Conservation (phyloP, 2,329 filamentous ascomycete genomes). For the Plectosphaerella cucumerina region DNA sequence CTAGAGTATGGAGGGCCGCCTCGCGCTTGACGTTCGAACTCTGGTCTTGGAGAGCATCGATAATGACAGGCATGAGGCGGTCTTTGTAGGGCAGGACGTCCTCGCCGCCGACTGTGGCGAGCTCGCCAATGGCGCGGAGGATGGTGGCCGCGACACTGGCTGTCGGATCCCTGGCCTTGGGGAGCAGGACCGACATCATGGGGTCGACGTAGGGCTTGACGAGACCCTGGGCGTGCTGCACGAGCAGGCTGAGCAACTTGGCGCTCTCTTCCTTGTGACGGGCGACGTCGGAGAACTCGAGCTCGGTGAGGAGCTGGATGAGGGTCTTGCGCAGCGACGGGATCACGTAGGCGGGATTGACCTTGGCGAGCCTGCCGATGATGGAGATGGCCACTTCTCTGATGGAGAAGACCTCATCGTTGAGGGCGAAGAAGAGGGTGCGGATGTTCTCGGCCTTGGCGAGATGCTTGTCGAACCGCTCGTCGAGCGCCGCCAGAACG, state of each 20-base stretch:
- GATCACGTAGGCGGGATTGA: constrained; percentile 96
- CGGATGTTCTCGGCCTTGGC: constrained; percentile 96
- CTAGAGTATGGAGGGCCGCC: constrained; percentile 83
- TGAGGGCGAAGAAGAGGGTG: constrained; percentile 89
- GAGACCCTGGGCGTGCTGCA: constrained; percentile 85
- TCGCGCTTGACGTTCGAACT: constrained; percentile 87
- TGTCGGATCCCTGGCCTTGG: constrained; percentile 82
- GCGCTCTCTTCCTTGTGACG: constrained; percentile 96
- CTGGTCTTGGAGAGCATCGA: constrained; percentile 90
- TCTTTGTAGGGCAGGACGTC: constrained; percentile 92
- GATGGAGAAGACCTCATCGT: constrained; percentile 90
- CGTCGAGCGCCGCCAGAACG: constrained; percentile 83
- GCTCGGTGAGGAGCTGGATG: constrained; percentile 91
- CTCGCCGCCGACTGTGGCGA: constrained; percentile 89
- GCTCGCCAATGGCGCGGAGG: constrained; percentile 89
- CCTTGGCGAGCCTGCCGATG: constrained; percentile 83
- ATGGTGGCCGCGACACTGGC: constrained; percentile 90
- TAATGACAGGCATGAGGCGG: constrained; percentile 88
- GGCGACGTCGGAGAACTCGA: constrained; percentile 92
- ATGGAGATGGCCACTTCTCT: constrained; percentile 94
- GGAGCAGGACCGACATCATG: constrained; percentile 90
- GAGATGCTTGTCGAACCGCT: constrained; percentile 93
- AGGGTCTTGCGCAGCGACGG: constrained; percentile 91
- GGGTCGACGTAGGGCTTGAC: constrained; percentile 97
- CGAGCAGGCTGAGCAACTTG: constrained; percentile 84